Conservation (phyloP, 1,284 basidiomycete species). For the Inonotus obliquus region DNA sequence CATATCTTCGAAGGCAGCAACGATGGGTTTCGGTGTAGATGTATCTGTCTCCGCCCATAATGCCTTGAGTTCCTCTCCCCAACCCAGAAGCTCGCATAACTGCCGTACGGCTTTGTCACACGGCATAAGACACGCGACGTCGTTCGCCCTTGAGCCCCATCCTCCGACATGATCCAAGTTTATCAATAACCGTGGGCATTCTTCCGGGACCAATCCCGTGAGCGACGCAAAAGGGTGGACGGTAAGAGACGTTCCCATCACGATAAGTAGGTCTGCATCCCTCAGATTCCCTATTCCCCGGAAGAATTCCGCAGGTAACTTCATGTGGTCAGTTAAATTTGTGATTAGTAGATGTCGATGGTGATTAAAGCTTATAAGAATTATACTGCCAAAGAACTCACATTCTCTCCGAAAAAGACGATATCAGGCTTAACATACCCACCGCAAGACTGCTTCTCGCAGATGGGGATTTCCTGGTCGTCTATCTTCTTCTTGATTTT, state of each 20-base stretch:
- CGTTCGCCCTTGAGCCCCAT: slow-evolving; percentile 49
- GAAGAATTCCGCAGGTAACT: slow-evolving; percentile 61
- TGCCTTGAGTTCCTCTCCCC: slow-evolving; percentile 57
- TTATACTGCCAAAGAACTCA: slow-evolving; percentile 30
- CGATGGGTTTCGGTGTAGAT: slow-evolving; percentile 33
- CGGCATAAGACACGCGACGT: slow-evolving; percentile 59
- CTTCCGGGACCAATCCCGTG: slow-evolving; percentile 40
- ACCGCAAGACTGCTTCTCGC: slow-evolving; percentile 45
- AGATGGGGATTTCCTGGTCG: slow-evolving; percentile 58
- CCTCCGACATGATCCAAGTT: slow-evolving; percentile 64
- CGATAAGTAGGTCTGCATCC: slow-evolving; percentile 80
- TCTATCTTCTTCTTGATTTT: slow-evolving; percentile 62
- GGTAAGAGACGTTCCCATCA: slow-evolving; percentile 89
- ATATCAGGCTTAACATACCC: slow-evolving; percentile 90
- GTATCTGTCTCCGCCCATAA: slow-evolving; percentile 49
- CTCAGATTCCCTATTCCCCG: slow-evolving; percentile 43
- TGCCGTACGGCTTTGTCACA: slow-evolving; percentile 61
- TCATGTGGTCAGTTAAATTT: too few species aligned
- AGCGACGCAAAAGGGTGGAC: slow-evolving; percentile 76
- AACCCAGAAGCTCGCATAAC: slow-evolving; percentile 61
- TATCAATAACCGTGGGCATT: slow-evolving; percentile 65
- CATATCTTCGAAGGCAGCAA: neutral
- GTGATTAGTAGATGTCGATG: neutral
- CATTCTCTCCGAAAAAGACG: slow-evolving; percentile 89
- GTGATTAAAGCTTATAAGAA: neutral